Base-by-base conservation (phyloP, 2,329 filamentous ascomycete genomes). In the Pseudogymnoascus sp. region DNA sequence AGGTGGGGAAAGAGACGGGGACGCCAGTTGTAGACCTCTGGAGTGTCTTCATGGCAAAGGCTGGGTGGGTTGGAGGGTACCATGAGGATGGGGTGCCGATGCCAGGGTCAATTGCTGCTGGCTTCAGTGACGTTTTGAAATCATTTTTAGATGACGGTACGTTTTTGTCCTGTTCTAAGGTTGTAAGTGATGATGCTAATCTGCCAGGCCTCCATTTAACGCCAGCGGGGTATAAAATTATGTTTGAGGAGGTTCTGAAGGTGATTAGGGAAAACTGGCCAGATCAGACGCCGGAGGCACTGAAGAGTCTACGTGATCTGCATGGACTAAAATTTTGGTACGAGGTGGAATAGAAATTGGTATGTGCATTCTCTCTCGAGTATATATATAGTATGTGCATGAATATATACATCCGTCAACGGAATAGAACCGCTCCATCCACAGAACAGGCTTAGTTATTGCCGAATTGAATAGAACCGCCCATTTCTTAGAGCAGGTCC, bases 21-120 rank as follows among this genome's bases (percentile, higher is more conserved):
- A 67, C 93, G 1, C 80, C 84, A 0, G 83, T 93, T 1, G 77
- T 96, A 14, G 91, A 97, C 74, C 79, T 97, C 1, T 95, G 90
- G 85, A 82, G 84, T 66, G 84, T 84, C 0, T 83, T 96, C 69
- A 90, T 96, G 87, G 80, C 84, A 63, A 80, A 83, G 82, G 92
- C 74, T 6, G 68, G 68, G 1, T 69, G 67, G 66, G 66, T 64
- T 21, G 60, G 49, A 18, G 65, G 65, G 8, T 62, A 64, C 28
- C 18, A 38, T 18, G n/a, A 49, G 21, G 14, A 64, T 21, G 62
- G 42, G 14, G 62, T 62, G 8, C 60, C 28, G 42, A 53, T 34
- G 63, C 65, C 66, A 6, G 69, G 69, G 3, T 62, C 61, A 2
- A 62, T 63, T 23, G 63, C 63, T 18, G 38, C 37, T 1, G 68